A percentile compares a stretch with the other conserved stretches of the same genome.
These are phyloP conservation scores for Orbilia brochopaga DNA, from an alignment of 2,329 filamentous ascomycete genomes.

Conservation along the genomic window DNA sequence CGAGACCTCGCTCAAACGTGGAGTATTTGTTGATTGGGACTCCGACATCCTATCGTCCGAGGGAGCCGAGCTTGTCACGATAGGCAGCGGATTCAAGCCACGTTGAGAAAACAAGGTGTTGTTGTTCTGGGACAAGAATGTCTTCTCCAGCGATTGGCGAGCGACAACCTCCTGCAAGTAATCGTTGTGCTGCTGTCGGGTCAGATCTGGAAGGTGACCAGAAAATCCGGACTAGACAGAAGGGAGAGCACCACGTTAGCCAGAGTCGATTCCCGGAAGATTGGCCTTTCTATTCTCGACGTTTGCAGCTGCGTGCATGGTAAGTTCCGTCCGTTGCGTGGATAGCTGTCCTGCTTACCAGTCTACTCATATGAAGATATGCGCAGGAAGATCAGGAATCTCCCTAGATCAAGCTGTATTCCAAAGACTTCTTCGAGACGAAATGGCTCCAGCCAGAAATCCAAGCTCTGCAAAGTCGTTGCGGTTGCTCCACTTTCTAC, in stretches of 20 bases:
- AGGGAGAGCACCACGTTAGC: slow-evolving; percentile 24
- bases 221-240: slow-evolving; percentile 46
- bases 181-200: slow-evolving; percentile 50
- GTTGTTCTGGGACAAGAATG: slow-evolving; percentile 31
- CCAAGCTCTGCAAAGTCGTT: slow-evolving; percentile 23
- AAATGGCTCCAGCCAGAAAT: slow-evolving; percentile 25
- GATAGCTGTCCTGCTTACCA: slow-evolving; percentile 28
- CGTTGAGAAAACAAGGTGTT: slow-evolving; percentile 49
- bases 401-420: slow-evolving; percentile 21
- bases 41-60: slow-evolving; percentile 51
- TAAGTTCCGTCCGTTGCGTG: background rate
- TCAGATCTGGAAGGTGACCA: slow-evolving; percentile 51
- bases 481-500: slow-evolving; percentile 38
- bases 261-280: slow-evolving; percentile 11
- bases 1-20: slow-evolving; percentile 55
- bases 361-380: slow-evolving; percentile 51
- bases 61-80: slow-evolving; percentile 45
- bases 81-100: slow-evolving; percentile 48
- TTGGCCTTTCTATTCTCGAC: background rate
- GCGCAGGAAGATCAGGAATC: slow-evolving; percentile 47
- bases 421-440: slow-evolving; percentile 18
- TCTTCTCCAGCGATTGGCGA: slow-evolving; percentile 46
- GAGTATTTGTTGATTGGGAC: slow-evolving; percentile 53
- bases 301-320: background rate
- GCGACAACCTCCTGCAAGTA: slow-evolving; percentile 49